These are phyloP conservation scores for Kluyveromyces siamensis DNA, from an alignment of 805 yeast genomes.

Conservation along the genomic window DNA sequence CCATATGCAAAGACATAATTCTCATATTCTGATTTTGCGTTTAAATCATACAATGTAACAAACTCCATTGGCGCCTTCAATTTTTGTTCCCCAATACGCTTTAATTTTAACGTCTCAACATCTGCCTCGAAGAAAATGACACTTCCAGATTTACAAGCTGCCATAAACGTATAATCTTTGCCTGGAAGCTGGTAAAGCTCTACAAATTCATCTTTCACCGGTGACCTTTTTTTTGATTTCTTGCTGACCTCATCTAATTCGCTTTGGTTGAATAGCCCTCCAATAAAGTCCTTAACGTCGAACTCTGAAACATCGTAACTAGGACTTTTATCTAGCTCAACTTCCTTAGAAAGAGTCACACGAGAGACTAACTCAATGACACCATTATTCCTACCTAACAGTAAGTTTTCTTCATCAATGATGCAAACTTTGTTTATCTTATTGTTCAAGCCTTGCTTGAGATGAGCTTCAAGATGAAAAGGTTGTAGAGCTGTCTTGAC, in stretches of 20 bases:
- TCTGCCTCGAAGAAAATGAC: not conserved
- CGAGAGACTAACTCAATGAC: conserved; percentile 30
- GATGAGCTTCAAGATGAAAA: conserved; percentile 37
- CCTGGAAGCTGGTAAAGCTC: conserved; percentile 23
- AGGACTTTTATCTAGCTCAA: conserved; percentile 7
- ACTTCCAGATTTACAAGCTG: conserved; percentile 31
- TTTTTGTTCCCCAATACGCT: conserved; percentile 12
- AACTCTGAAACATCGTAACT: conserved; percentile 13
- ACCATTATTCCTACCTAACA: conserved; percentile 40
- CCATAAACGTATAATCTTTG: conserved; percentile 20
- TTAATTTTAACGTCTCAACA: conserved; percentile 3
- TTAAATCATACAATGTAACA: conserved; percentile 37
- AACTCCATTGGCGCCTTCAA: conserved; percentile 39
- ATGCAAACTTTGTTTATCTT: conserved; percentile 31
- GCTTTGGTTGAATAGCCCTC: conserved; percentile 15
- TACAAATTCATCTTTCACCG: conserved; percentile 32
- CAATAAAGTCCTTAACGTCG: conserved; percentile 13
- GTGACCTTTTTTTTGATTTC: conserved; percentile 23
- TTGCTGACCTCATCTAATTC: conserved; percentile 15
- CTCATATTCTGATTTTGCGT: conserved; percentile 30
- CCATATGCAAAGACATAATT: conserved; percentile 58
- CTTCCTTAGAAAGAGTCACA: not conserved
- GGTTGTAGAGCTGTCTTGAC: conserved; percentile 59
- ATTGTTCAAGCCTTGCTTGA: conserved; percentile 32
- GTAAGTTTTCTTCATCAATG: conserved; percentile 25